Evolutionary conservation across 1,284 basidiomycete species (phyloP), one percentile per base, ranked within the genome.

Genomic region (Coniophora puteana): DNA sequence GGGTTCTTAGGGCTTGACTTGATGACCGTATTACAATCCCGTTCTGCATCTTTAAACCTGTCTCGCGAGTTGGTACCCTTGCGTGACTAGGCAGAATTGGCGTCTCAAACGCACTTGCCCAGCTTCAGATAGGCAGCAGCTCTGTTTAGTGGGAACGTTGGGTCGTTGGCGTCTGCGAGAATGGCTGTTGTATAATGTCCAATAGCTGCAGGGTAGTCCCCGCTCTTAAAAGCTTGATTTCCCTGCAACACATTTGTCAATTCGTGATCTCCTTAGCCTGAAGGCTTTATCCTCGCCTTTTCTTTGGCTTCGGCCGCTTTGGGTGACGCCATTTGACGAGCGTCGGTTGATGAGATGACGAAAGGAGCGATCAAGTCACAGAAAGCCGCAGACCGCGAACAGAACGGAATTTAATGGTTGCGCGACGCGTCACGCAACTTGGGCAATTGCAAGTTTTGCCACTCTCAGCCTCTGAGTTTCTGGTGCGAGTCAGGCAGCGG

Each of bases 91-190:
- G 10, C 33, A 34, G 24, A 40, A 37, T 18, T 30, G 41, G 28
- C 39, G 25, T 7, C 27, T 42, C 29, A 47, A 54, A 66, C 86
- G 68, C 70, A 89, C 87, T 89, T 90, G 76, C 78, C 78, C 69
- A 91, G 73, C 70, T 86, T 89, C 47, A 92, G 71, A 66, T 90
- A 89, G 18, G 88, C 86, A 22, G 86, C 84, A 8, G 86, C 84
- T 29, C 89, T 78, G 57, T 92, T 92, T 37, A 91, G 68, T 25
- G 80, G 77, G 50, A 79, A 83, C 0, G 84, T 88, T 20, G 71
- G 64, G 50, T 89, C 83, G 1, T 59, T 67, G 8, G 67, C 58
- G 58, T 91, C 79, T 2, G 78, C 74, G 21, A 85, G 56, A 41
- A 85, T 78, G 4, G 89, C 89, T 3, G 76, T 64, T 27, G 81